Percentiles rank a stretch among this genome's conserved stretches.
phyloP scores from a whole-genome alignment of 768 basidiomycete species.

The Scleroderma citrinum region DNA sequence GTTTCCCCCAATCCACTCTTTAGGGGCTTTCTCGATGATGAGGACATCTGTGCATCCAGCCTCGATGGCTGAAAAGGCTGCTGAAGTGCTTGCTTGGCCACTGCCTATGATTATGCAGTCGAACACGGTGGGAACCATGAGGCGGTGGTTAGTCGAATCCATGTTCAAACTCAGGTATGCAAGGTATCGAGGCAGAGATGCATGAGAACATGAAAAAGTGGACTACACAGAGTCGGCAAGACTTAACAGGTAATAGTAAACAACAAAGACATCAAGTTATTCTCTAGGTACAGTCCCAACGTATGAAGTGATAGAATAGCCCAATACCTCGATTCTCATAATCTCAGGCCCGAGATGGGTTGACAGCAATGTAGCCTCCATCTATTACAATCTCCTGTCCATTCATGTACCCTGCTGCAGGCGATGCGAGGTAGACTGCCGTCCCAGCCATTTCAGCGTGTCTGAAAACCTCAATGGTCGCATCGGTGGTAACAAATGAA shows the following conservation, averaged over 20 bases:
- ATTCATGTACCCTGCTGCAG: constrained; percentile 66
- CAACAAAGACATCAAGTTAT: no score
- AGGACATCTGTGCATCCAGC: constrained; percentile 56
- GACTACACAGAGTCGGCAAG: no score
- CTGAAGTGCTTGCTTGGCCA: constrained; percentile 63
- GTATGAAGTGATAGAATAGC: no score
- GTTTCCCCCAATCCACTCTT: constrained; percentile 63
- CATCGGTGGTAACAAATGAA: background rate
- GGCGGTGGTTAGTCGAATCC: background rate
- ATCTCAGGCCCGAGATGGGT: constrained; percentile 46
- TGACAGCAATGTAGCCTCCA: constrained; percentile 69
- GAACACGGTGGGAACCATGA: constrained; percentile 19
- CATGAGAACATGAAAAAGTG: no score
- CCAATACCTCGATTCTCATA: no score
- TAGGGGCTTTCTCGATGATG: constrained; percentile 59
- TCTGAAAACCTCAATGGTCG: constrained; percentile 30
- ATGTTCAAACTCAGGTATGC: no score
- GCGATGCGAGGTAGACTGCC: constrained; percentile 67
- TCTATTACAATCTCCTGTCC: constrained; percentile 78
- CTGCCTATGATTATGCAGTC: constrained; percentile 63
- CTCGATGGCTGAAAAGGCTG: constrained; percentile 55
- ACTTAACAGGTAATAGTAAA: no score
- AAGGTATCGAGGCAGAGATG: no score
- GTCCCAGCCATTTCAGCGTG: constrained; percentile 74
- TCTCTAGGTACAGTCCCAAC: no score